These are phyloP conservation scores for Bipolaris victoriae DNA, from an alignment of 2,329 filamentous ascomycete species.

Conservation along the genomic window DNA sequence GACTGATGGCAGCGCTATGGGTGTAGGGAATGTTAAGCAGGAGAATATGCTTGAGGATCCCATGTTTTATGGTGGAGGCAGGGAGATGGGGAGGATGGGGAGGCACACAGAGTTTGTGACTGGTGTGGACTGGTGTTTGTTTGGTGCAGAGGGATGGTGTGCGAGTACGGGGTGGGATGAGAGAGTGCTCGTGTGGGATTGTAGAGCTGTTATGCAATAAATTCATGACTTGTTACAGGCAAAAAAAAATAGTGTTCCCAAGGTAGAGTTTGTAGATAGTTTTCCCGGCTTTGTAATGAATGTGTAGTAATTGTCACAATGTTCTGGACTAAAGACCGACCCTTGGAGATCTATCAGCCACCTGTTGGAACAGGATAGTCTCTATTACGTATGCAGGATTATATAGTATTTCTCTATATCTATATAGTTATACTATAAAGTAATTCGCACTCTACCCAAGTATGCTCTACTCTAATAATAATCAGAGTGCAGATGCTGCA, in stretches of 20 bases:
- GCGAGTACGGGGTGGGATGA: slow-evolving; percentile 96
- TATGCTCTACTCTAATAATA: too few relatives aligned
- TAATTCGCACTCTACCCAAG: too few relatives aligned
- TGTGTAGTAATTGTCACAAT: too few relatives aligned
- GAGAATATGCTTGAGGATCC: slow-evolving; percentile 45
- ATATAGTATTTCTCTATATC: too few relatives aligned
- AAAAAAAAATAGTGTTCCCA: neutral
- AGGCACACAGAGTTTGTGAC: slow-evolving; percentile 94
- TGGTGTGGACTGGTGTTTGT: slow-evolving; percentile 97
- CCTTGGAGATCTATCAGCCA: too few relatives aligned
- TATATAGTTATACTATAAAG: too few relatives aligned
- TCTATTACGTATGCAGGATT: too few relatives aligned
- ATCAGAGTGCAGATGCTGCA: too few relatives aligned
- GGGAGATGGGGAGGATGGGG: slow-evolving; percentile 85
- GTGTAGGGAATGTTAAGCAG: slow-evolving; percentile 44
- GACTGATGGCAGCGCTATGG: slow-evolving; percentile 74
- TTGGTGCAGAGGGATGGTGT: slow-evolving; percentile 94
- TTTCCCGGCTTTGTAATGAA: too few relatives aligned
- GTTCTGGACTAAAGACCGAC: too few relatives aligned
- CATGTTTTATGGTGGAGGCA: slow-evolving; percentile 60
- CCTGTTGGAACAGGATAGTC: too few relatives aligned
- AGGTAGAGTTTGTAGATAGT: neutral
- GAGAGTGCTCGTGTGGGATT: slow-evolving; percentile 89
- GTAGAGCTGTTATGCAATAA: slow-evolving; percentile 66
- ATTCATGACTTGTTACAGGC: neutral